These are phyloP conservation scores for Yamadazyma kanchanaburiensis DNA, from an alignment of 1,139 yeast genomes.

Conservation along the genomic window DNA sequence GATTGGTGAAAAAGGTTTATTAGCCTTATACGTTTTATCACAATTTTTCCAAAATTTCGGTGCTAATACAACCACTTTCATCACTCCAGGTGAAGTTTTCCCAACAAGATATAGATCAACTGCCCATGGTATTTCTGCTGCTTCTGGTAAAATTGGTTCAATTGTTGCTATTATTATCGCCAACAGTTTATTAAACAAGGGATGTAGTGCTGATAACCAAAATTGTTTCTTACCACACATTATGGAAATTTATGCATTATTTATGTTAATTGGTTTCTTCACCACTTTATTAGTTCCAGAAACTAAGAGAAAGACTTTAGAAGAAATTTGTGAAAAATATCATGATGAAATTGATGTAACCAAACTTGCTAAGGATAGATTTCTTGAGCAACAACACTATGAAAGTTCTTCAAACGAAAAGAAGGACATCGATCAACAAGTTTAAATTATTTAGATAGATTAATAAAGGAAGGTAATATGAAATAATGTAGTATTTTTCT, in stretches of 20 bases:
- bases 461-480: too few species aligned
- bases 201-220: slow-evolving; percentile 55
- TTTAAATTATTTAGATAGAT: slow-evolving; percentile 1
- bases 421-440: slow-evolving; percentile 9
- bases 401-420: slow-evolving; percentile 20
- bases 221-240: slow-evolving; percentile 88
- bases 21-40: slow-evolving; percentile 70
- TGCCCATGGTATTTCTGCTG: slow-evolving; percentile 98
- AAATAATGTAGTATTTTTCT: too few species aligned
- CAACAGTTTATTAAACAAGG: slow-evolving; percentile 79
- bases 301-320: slow-evolving; percentile 86
- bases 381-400: slow-evolving; percentile 23
- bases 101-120: slow-evolving; percentile 98
- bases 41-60: slow-evolving; percentile 90
- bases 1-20: slow-evolving; percentile 55
- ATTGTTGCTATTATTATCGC: slow-evolving; percentile 89
- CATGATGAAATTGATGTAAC: slow-evolving; percentile 71
- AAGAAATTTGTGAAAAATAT: slow-evolving; percentile 70
- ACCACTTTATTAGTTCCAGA: slow-evolving; percentile 74
- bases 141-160: slow-evolving; percentile 94
- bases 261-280: slow-evolving; percentile 77
- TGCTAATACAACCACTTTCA: slow-evolving; percentile 94
- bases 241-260: slow-evolving; percentile 87
- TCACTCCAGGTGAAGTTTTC: slow-evolving; percentile 94
- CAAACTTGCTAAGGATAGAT: slow-evolving; percentile 35